These are phyloP conservation scores for Margaritispora aquatica DNA, from an alignment of 495 filamentous ascomycete genomes.

Conservation along the genomic window DNA sequence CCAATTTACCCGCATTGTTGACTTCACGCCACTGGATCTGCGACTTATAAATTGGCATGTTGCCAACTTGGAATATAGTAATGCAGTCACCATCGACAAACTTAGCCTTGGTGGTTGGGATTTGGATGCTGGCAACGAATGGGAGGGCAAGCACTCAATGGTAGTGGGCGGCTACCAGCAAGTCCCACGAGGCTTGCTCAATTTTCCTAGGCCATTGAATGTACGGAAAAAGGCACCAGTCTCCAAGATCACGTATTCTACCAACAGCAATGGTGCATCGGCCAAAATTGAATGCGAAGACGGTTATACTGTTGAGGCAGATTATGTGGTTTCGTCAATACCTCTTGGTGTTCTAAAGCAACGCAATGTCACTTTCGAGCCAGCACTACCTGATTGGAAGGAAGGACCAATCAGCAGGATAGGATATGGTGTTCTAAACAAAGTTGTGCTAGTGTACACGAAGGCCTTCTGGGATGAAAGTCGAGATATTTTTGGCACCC, in stretches of 20 bases:
- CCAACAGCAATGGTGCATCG: slow-evolving; percentile 28
- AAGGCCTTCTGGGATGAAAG: slow-evolving; percentile 89
- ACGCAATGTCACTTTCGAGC: slow-evolving; percentile 66
- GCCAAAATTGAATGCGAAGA: slow-evolving; percentile 71
- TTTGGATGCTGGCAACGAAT: slow-evolving; percentile 95
- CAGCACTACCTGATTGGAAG: slow-evolving; percentile 83
- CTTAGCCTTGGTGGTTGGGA: slow-evolving; percentile 93
- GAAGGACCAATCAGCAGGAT: slow-evolving; percentile 72
- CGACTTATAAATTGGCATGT: slow-evolving; percentile 96
- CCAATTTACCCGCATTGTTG: slow-evolving; percentile 79
- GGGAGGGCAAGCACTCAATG: slow-evolving; percentile 88
- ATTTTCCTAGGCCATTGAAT: slow-evolving; percentile 70
- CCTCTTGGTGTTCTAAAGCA: slow-evolving; percentile 83
- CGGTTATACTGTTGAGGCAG: slow-evolving; percentile 70
- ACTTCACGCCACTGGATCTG: slow-evolving; percentile 79
- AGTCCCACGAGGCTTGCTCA: slow-evolving; percentile 74
- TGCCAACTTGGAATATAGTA: slow-evolving; percentile 96
- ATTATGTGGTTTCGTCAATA: slow-evolving; percentile 81
- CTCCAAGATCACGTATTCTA: slow-evolving; percentile 59
- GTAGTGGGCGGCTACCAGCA: slow-evolving; percentile 90
- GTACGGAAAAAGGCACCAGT: slow-evolving; percentile 67
- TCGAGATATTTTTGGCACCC: slow-evolving; percentile 88
- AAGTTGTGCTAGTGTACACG: slow-evolving; percentile 86
- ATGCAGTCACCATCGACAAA: slow-evolving; percentile 77
- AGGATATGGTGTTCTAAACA: slow-evolving; percentile 93